Conservation (phyloP, 2,329 filamentous ascomycete species). For the Exophiala alcalophila region DNA sequence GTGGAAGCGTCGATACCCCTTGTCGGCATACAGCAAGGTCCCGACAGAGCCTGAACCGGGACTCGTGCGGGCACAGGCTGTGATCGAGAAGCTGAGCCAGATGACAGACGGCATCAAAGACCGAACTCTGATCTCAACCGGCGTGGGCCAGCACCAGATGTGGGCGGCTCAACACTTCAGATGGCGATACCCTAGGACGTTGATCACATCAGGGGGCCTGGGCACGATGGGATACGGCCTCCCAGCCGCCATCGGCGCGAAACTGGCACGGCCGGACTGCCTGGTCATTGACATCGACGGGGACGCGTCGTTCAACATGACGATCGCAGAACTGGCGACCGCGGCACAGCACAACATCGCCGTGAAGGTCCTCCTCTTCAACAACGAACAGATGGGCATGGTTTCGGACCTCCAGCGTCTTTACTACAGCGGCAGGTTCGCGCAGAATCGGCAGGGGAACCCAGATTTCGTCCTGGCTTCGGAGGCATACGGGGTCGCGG, state of each 20-base stretch:
- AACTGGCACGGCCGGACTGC: constrained; percentile 76
- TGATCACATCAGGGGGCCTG: constrained; percentile 94
- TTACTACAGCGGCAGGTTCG: constrained; percentile 89
- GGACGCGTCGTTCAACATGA: constrained; percentile 98
- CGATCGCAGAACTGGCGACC: constrained; percentile 88
- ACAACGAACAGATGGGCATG: constrained; percentile 98
- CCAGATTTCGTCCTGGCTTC: constrained; percentile 93
- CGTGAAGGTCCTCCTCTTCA: constrained; percentile 88
- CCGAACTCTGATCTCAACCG: constrained; percentile 82
- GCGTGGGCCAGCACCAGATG: constrained; percentile 98
- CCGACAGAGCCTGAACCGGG: constrained; percentile 57
- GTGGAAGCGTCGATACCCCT: constrained; percentile 91
- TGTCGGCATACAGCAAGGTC: constrained; percentile 74
- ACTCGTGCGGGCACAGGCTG: constrained; percentile 87
- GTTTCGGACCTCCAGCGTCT: constrained; percentile 97
- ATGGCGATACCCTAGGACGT: constrained; percentile 84
- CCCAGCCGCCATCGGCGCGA: constrained; percentile 90
- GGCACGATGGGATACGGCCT: constrained; percentile 96
- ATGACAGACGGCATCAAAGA: constrained; percentile 77
- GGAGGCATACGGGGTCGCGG: constrained; percentile 84
- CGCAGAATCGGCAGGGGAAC: constrained; percentile 90
- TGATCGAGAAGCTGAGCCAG: constrained; percentile 86
- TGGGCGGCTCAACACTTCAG: constrained; percentile 96
- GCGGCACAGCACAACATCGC: constrained; percentile 95
- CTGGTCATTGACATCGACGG: constrained; percentile 95